phyloP scores from a whole-genome alignment of 2,329 filamentous ascomycete species.

The Simplicillium sp. region DNA sequence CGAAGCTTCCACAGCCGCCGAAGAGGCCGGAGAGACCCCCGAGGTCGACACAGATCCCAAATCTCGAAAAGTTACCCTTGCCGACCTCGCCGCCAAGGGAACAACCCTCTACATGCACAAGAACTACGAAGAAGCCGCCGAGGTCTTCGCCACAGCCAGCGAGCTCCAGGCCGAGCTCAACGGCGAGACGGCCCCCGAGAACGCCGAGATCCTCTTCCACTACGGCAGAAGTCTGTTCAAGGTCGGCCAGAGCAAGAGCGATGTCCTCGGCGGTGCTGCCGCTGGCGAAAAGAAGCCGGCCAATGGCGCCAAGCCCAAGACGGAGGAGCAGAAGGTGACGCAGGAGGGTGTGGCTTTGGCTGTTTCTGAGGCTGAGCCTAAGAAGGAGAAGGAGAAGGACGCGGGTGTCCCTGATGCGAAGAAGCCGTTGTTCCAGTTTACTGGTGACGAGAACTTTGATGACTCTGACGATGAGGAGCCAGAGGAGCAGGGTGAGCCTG shows the following conservation, averaged over 20 bases:
- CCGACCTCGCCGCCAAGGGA: constrained; percentile 71
- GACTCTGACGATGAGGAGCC: constrained; percentile 68
- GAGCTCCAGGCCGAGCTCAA: constrained; percentile 86
- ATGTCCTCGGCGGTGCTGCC: constrained; percentile 81
- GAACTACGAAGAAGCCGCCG: constrained; percentile 76
- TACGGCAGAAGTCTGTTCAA: constrained; percentile 93
- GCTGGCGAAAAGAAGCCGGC: constrained; percentile 40
- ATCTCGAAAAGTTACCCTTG: constrained; percentile 54
- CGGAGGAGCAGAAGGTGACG: constrained; percentile 29
- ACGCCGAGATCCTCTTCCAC: constrained; percentile 87
- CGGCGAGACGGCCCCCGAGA: constrained; percentile 82
- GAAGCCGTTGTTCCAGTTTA: constrained; percentile 84
- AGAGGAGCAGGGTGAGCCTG: constrained; percentile 32
- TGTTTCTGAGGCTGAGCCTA: constrained; percentile 26
- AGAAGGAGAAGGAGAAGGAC: constrained; percentile 15
- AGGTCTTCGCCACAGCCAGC: constrained; percentile 80
- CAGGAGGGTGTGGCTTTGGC: constrained; percentile 35
- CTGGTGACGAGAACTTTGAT: constrained; percentile 88
- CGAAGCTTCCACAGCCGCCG: constrained; percentile 12
- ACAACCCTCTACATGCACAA: constrained; percentile 81
- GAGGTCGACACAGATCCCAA: constrained; percentile 32
- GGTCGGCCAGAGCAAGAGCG: constrained; percentile 87
- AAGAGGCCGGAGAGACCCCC: constrained; percentile 25
- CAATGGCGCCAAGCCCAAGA: constrained; percentile 25
- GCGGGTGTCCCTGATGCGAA: constrained; percentile 27